Evolutionary conservation across 2,329 filamentous ascomycete genomes (phyloP).

Genomic region (Pseudohalonectria lignicola): DNA sequence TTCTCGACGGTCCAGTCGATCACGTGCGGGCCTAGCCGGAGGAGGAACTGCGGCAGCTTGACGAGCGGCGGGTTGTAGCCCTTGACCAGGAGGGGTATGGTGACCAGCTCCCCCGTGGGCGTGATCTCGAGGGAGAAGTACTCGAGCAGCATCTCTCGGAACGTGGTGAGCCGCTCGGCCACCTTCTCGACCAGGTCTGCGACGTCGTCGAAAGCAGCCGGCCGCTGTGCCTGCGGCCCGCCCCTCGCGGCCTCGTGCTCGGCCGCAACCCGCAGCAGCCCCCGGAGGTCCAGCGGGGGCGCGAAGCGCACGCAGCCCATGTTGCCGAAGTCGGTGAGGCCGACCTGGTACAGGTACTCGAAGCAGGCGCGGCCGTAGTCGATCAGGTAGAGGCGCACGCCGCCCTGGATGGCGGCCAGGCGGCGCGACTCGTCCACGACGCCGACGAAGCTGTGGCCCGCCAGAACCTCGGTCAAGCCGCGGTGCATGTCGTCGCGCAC

Average conservation of each 20-base stretch:
- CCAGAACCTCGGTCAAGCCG: slow-evolving; percentile 77
- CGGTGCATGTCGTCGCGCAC: slow-evolving; percentile 78
- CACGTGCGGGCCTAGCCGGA: slow-evolving; percentile 79
- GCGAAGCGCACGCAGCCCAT: slow-evolving; percentile 77
- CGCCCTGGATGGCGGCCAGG: slow-evolving; percentile 85
- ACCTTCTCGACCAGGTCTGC: slow-evolving; percentile 56
- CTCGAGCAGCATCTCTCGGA: slow-evolving; percentile 78
- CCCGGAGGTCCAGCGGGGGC: slow-evolving; percentile 59
- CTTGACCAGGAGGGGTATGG: slow-evolving; percentile 76
- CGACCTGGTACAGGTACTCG: slow-evolving; percentile 93
- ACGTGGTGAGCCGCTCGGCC: slow-evolving; percentile 56
- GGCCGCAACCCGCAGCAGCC: slow-evolving; percentile 63
- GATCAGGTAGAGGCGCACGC: slow-evolving; percentile 82
- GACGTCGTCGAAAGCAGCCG: slow-evolving; percentile 34
- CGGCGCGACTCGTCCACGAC: slow-evolving; percentile 80
- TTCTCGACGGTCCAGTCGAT: slow-evolving; percentile 72
- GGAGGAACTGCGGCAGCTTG: slow-evolving; percentile 81
- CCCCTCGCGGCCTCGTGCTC: slow-evolving; percentile 42
- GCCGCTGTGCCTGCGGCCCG: slow-evolving; percentile 5
- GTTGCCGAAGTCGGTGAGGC: slow-evolving; percentile 90
- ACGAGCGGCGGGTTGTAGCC: slow-evolving; percentile 78
- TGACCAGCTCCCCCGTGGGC: slow-evolving; percentile 61
- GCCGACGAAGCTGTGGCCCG: slow-evolving; percentile 84
- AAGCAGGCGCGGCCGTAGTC: slow-evolving; percentile 82
- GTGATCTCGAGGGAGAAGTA: slow-evolving; percentile 87